Evolutionary conservation across 345 rosid genomes (phyloP).

Genomic region (Dovyalis caffra): DNA sequence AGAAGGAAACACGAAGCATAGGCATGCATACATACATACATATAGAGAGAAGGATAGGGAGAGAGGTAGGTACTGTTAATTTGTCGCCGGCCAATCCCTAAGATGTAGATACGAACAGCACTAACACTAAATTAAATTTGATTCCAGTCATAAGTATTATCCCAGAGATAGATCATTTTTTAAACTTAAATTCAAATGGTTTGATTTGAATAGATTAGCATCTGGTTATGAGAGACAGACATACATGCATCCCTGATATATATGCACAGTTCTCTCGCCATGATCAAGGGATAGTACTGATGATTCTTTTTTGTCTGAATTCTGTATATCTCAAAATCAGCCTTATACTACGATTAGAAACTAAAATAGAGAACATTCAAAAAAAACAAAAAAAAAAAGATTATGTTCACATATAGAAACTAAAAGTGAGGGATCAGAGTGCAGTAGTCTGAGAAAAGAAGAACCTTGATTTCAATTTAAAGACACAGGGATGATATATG

Average conservation of each 20-base stretch:
- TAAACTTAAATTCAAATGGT: background rate
- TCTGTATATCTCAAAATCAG: background rate
- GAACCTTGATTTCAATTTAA: background rate
- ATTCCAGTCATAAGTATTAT: background rate
- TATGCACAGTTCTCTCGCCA: too few relatives aligned
- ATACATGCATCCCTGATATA: too few relatives aligned
- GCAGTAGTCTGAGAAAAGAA: background rate
- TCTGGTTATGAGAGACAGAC: background rate
- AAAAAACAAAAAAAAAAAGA: background rate
- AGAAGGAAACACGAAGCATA: background rate
- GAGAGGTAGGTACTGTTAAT: too few relatives aligned
- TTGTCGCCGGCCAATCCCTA: too few relatives aligned
- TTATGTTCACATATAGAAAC: background rate
- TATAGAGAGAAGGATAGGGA: background rate
- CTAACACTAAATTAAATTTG: background rate
- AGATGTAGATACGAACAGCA: too few relatives aligned
- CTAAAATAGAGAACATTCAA: background rate
- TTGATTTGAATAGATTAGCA: background rate
- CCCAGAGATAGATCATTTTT: background rate
- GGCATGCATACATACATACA: background rate
- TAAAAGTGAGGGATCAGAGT: background rate
- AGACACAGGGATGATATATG: background rate
- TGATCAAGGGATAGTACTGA: background rate
- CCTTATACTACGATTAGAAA: background rate
- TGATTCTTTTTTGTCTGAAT: background rate